Evolutionary conservation across 371 early-diverging fungal species (phyloP), one percentile per base, ranked within the genome.

Genomic region (Mucor irregularis): DNA sequence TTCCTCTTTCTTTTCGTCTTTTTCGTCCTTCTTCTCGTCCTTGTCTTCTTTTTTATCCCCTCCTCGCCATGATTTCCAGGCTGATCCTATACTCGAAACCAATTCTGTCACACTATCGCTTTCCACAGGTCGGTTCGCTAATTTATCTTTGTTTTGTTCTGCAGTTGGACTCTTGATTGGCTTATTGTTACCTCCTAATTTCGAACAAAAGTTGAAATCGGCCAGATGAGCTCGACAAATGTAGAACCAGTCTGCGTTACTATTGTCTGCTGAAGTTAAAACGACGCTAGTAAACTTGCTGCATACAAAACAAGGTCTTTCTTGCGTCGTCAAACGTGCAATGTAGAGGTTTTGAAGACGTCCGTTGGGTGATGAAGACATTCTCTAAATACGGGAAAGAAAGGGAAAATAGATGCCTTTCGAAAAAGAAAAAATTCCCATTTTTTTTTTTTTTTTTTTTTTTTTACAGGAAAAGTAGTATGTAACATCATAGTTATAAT

Each of bases 391-490:
- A 59, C 29, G 76, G 66, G 26, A 81, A 77, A 52, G 78, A 83
- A 17, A 83, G 51, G 35, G 80, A 86, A 71, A 90, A 88, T 44
- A 88, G 87, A 35, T 87, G 33, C n/a, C n/a, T n/a, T n/a, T n/a
- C n/a, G n/a, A n/a, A n/a, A n/a, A n/a, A n/a, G n/a, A n/a, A n/a
- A n/a, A n/a, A n/a, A n/a, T n/a, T n/a, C n/a, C n/a, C n/a, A n/a
- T n/a, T n/a, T n/a, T n/a, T n/a, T n/a, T n/a, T n/a, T n/a, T n/a
- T n/a, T n/a, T n/a, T n/a, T n/a, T n/a, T n/a, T n/a, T n/a, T n/a
- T n/a, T n/a, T n/a, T n/a, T n/a, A n/a, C n/a, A n/a, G n/a, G n/a
- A n/a, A n/a, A n/a, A n/a, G n/a, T n/a, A n/a, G n/a, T n/a, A n/a
- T n/a, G n/a, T n/a, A n/a, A n/a, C n/a, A n/a, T n/a, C n/a, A n/a